phyloP scores from a whole-genome alignment of 257 asterid species.

The Anisodus acutangulus region DNA sequence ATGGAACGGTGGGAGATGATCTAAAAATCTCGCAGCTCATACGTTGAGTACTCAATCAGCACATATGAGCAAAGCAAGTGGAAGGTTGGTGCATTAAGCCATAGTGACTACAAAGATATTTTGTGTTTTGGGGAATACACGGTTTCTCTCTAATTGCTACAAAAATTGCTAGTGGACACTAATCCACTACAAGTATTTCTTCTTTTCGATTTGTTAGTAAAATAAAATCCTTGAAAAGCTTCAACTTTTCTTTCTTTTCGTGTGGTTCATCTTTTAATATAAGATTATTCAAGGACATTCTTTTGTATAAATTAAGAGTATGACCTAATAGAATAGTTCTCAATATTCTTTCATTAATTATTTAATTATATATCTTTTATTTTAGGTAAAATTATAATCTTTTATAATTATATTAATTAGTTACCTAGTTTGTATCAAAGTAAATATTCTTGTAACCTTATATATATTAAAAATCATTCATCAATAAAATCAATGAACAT shows the following conservation, averaged over 20 bases:
- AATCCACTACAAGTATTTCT: conserved; percentile 12
- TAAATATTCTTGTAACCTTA: no score
- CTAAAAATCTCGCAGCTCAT: neutral
- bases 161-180: neutral
- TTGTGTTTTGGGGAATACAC: conserved; percentile 14
- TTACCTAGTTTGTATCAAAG: no score
- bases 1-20: no score
- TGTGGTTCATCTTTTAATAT: neutral
- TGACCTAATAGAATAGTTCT: no score
- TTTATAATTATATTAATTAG: no score
- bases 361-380: no score
- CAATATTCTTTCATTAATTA: no score
- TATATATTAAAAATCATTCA: no score
- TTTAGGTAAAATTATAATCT: no score
- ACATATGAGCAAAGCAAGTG: conserved; percentile 10
- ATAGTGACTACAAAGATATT: neutral
- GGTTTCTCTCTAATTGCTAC: neutral
- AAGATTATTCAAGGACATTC: neutral
- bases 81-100: conserved; percentile 25
- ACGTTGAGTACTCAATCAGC: neutral
- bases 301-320: neutral
- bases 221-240: neutral
- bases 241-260: neutral
- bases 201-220: neutral
- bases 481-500: no score